These are phyloP conservation scores for Curvularia sp. DNA, from an alignment of 2,329 filamentous ascomycete species.

Conservation along the genomic window DNA sequence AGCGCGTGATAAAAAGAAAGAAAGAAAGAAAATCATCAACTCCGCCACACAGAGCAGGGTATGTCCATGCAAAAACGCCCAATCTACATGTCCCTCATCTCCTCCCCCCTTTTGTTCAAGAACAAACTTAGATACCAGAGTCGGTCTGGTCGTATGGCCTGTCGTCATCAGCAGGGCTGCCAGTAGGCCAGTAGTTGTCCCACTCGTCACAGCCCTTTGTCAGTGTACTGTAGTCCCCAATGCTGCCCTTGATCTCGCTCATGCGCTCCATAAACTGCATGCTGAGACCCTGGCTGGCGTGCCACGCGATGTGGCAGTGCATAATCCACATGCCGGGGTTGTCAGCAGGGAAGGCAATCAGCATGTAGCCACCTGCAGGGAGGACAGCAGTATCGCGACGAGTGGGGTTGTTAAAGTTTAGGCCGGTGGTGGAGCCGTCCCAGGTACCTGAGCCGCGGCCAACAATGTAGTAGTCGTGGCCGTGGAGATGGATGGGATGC, in stretches of 20 bases:
- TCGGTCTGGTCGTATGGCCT: slow-evolving; percentile 46
- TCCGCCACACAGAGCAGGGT: neutral
- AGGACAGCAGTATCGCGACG: slow-evolving; percentile 51
- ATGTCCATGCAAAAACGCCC: neutral
- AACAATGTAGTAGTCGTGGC: slow-evolving; percentile 55
- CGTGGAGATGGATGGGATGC: slow-evolving; percentile 53
- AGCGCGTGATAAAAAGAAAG: neutral
- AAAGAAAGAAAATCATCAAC: neutral
- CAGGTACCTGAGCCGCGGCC: slow-evolving; percentile 48
- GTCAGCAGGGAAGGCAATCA: slow-evolving; percentile 61
- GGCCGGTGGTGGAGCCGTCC: slow-evolving; percentile 39
- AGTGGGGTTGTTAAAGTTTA: slow-evolving; percentile 50
- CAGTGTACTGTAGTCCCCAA: slow-evolving; percentile 33
- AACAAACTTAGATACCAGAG: slow-evolving; percentile 34
- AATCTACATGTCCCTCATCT: neutral
- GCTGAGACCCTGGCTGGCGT: slow-evolving; percentile 53
- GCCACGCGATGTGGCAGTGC: slow-evolving; percentile 49
- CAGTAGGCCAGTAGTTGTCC: slow-evolving; percentile 44
- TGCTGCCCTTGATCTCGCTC: slow-evolving; percentile 30
- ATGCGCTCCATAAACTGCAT: slow-evolving; percentile 61
- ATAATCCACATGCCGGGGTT: slow-evolving; percentile 59
- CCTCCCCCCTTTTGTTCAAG: neutral
- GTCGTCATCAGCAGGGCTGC: slow-evolving; percentile 15
- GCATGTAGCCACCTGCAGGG: slow-evolving; percentile 53
- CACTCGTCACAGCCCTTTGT: slow-evolving; percentile 42